phyloP scores from a whole-genome alignment of 441 rosid genomes.

The Populus tomentosa region DNA sequence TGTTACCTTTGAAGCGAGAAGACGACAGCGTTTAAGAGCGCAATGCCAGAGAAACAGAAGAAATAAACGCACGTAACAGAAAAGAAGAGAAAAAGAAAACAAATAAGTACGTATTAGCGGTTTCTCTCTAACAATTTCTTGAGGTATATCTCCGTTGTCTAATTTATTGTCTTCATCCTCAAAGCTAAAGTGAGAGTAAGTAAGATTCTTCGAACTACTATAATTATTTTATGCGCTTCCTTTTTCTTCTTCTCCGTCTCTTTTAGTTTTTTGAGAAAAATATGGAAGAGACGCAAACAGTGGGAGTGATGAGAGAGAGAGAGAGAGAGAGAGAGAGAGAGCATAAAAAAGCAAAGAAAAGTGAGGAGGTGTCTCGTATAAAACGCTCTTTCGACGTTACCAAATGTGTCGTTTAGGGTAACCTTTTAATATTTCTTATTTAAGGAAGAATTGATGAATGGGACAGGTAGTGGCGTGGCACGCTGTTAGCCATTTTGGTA shows the following conservation, averaged over 20 bases:
- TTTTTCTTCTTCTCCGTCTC: background rate
- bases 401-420: background rate
- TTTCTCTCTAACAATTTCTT: background rate
- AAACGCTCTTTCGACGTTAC: background rate
- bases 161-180: background rate
- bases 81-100: background rate
- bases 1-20: too few species aligned
- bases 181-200: background rate
- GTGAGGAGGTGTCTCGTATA: background rate
- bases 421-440: too few species aligned
- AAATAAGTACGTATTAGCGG: background rate
- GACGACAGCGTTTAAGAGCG: background rate
- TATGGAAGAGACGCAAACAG: background rate
- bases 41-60: background rate
- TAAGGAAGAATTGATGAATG: background rate
- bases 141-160: background rate
- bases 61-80: background rate
- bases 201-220: background rate
- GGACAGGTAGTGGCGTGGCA: too few species aligned
- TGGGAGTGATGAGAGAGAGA: too few species aligned
- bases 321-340: background rate
- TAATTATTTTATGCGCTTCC: background rate
- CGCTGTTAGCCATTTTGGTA: background rate
- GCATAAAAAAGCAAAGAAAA: background rate
- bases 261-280: background rate